Evolutionary conservation across 805 yeast genomes (phyloP).

Genomic region (Candida anglica): DNA sequence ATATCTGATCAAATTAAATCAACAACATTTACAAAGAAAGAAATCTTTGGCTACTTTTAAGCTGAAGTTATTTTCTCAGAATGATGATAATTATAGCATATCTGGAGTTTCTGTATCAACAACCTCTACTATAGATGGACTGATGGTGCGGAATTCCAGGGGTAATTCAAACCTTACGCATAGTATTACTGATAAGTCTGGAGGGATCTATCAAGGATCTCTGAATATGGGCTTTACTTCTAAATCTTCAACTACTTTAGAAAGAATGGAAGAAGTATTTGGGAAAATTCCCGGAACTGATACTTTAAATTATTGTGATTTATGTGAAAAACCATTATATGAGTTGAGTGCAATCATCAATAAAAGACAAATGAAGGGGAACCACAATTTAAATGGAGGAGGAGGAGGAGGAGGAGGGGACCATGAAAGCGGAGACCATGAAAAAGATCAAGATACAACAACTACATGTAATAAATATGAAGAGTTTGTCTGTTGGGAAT

Average conservation of each 20-base stretch:
- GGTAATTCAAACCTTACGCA: too few relatives aligned
- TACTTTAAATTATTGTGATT: conserved; percentile 50
- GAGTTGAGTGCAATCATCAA: conserved; percentile 47
- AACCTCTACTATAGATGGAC: too few relatives aligned
- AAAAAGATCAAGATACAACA: conserved; percentile 6
- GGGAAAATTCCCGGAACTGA: conserved; percentile 37
- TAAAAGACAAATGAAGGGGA: conserved; percentile 12
- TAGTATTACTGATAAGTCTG: background rate
- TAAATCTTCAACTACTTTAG: conserved; percentile 6
- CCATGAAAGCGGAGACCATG: background rate
- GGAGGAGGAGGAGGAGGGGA: background rate
- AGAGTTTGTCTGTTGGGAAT: conserved; percentile 62
- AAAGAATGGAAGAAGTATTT: conserved; percentile 32
- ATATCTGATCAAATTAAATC: background rate
- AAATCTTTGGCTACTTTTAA: conserved; percentile 38
- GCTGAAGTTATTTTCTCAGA: conserved; percentile 10
- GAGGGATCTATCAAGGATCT: too few relatives aligned
- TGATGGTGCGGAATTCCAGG: too few relatives aligned
- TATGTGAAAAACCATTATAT: conserved; percentile 67
- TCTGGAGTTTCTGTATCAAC: background rate
- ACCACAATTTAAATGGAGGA: background rate
- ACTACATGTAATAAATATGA: conserved; percentile 19
- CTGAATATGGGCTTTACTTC: background rate
- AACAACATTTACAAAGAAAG: conserved; percentile 17
- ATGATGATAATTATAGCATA: conserved; percentile 1